Conservation (phyloP, 2,329 filamentous ascomycete genomes). For the Cytospora leucostoma region DNA sequence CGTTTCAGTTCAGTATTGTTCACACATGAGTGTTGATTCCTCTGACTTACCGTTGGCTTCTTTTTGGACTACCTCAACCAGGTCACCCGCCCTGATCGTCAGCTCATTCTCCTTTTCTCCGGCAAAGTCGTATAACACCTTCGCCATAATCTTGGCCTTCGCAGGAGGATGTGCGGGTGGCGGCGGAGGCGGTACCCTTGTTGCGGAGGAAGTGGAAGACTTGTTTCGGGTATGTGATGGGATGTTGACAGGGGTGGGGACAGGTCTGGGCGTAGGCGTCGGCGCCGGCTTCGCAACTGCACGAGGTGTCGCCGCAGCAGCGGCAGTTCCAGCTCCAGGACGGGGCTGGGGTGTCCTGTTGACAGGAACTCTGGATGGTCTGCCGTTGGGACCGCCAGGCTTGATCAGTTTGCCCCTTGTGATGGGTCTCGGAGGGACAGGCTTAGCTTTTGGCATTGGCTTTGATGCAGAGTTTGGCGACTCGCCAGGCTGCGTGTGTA, state of each 20-base stretch:
- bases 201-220: slow-evolving; percentile 52
- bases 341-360: slow-evolving; percentile 49
- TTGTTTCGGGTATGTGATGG: slow-evolving; percentile 57
- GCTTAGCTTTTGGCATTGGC: slow-evolving; percentile 85
- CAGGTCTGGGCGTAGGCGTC: slow-evolving; percentile 26
- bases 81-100: slow-evolving; percentile 73
- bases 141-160: slow-evolving; percentile 74
- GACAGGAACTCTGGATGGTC: slow-evolving; percentile 69
- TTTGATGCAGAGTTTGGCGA: slow-evolving; percentile 78
- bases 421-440: slow-evolving; percentile 84
- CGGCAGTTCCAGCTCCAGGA: slow-evolving; percentile 39
- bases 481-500: slow-evolving; percentile 86
- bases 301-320: slow-evolving; percentile 25
- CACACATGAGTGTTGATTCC: not conserved
- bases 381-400: slow-evolving; percentile 81
- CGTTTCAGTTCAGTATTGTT: slow-evolving; percentile 33
- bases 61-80: slow-evolving; percentile 90
- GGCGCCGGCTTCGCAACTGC: slow-evolving; percentile 33
- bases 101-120: slow-evolving; percentile 86
- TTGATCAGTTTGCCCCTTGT: slow-evolving; percentile 91
- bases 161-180: slow-evolving; percentile 67
- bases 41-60: slow-evolving; percentile 82
- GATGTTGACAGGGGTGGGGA: slow-evolving; percentile 39
- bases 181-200: slow-evolving; percentile 63
- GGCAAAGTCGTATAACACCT: slow-evolving; percentile 89